Base-by-base conservation (phyloP, 805 yeast species). In the Teunomyces funiuensis region DNA sequence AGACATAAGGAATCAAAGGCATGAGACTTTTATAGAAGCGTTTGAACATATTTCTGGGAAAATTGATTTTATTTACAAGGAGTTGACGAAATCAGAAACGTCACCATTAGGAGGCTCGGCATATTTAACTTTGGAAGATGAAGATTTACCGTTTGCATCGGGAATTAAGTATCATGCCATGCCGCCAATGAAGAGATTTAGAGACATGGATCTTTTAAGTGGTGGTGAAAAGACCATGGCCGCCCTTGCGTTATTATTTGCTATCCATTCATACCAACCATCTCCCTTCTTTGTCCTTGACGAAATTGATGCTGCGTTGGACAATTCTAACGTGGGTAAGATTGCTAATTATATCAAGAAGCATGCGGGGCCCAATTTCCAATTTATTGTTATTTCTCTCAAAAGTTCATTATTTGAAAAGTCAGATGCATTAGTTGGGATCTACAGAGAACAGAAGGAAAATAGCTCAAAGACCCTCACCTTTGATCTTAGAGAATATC, bases 171-270 rank as follows among this genome's bases (percentile, higher is more conserved):
- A 88, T 53, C 93, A 88, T 60, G 97, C 96, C 0, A 89, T 89
- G 85, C 98, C 98, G 1, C 98, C 98, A 7, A 77, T 86, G 79
- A 93, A 93, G 55, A 73, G 97, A 51, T 93, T 89, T 61, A 76
- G 91, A 50, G 96, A 88, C 50, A 89, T 93, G 88, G 95, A 88
- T 43, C 77, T 86, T 42, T 71, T 93, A 16, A 88, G 97, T 1
- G 99, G 99, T 40, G 99, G 99, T 41, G 99, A 93, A 58, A 89
- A 90, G 58, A 87, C 97, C 2, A 83, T 93, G 60, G 99, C 99
- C 2, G 99, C 99, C 0, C 67, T 93, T 48, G 97, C 98, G 0
- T 69, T 93, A 47, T 63, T 93, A 36, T 93, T 93, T 66, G 90
- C 98, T 0, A 80, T 90, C 30, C 97, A 93, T 59, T 82, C 95